Conservation (phyloP, 228 moss, liverwort and hornwort genomes). For the Sphagnum magellanicum region DNA sequence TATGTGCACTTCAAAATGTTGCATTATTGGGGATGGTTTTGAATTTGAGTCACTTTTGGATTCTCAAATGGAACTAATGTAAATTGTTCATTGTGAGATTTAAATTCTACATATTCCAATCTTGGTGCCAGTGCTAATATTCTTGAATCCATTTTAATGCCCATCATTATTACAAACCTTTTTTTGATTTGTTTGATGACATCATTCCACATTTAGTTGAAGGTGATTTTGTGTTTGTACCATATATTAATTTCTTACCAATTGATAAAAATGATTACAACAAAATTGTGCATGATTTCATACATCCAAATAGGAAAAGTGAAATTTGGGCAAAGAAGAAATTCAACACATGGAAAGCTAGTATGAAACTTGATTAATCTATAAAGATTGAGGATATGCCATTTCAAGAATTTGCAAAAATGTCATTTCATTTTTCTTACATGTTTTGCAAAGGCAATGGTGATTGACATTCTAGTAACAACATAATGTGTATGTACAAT, state of each 20-base stretch:
- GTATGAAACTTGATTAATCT: neutral
- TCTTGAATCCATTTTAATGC: neutral
- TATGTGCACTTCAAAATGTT: no score
- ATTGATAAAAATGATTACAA: neutral
- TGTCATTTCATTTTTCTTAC: neutral
- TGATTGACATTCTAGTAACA: neutral
- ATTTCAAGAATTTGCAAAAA: neutral
- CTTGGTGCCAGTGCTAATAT: neutral
- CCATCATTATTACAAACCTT: neutral
- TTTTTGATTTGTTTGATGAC: neutral
- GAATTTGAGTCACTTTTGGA: neutral
- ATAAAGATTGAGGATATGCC: neutral
- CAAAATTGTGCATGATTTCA: neutral
- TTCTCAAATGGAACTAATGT: neutral
- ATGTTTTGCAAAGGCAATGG: neutral
- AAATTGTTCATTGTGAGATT: neutral
- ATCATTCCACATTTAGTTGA: neutral
- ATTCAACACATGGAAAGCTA: neutral
- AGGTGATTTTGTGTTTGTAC: neutral
- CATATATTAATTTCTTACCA: neutral
- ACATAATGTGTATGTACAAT: neutral
- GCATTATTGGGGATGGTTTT: no score
- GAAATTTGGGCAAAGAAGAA: neutral
- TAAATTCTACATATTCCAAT: neutral
- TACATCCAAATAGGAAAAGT: neutral